Evolutionary conservation across 106 monocot species (phyloP).

Genomic region (Cymbidium sinense): DNA sequence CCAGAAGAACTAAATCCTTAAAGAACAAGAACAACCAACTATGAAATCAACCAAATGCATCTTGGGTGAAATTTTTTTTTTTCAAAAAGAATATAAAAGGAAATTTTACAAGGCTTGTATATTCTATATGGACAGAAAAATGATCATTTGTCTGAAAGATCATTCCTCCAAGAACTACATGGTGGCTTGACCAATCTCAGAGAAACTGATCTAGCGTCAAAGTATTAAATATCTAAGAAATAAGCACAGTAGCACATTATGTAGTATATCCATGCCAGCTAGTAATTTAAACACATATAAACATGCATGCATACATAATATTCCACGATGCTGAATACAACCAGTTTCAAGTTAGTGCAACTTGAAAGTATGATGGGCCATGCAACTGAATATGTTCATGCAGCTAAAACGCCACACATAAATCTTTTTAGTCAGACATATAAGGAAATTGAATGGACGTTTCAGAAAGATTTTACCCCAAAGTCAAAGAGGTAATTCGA

Average conservation of each 20-base stretch:
- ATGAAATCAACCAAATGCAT: background rate
- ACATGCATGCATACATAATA: background rate
- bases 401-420: background rate
- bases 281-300: background rate
- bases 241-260: background rate
- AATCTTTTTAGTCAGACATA: background rate
- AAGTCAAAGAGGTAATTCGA: constrained; percentile 97
- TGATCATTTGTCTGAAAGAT: background rate
- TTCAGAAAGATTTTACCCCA: constrained; percentile 48
- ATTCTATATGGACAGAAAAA: background rate
- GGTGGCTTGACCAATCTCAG: background rate
- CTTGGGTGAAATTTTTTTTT: background rate
- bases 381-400: background rate
- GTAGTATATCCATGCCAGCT: background rate
- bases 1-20: constrained; percentile 3
- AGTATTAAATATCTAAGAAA: background rate
- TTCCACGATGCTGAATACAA: background rate
- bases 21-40: background rate
- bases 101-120: background rate
- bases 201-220: background rate
- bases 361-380: background rate
- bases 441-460: background rate
- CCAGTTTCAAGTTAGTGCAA: background rate
- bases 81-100: background rate
- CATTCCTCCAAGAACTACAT: background rate